These are phyloP conservation scores for Aspergillus ostianus DNA, from an alignment of 495 filamentous ascomycete genomes.

Conservation along the genomic window DNA sequence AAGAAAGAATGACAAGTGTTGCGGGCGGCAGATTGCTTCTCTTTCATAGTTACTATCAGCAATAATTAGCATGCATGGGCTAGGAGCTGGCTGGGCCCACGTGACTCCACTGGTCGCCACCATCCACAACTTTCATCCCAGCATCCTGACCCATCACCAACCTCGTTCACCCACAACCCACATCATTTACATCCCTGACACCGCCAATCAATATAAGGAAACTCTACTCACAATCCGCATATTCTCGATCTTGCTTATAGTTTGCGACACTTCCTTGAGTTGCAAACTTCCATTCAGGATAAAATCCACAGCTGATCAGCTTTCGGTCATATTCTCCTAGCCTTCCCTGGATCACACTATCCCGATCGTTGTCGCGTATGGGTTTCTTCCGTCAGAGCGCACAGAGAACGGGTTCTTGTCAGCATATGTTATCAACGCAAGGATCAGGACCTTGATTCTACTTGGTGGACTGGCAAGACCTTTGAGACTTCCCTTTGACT, in stretches of 20 bases:
- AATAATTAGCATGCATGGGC: too few relatives aligned
- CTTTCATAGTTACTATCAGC: not conserved
- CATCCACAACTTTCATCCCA: not conserved
- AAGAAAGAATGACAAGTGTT: too few relatives aligned
- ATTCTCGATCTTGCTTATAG: not conserved
- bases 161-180: not conserved
- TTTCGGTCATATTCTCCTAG: not conserved
- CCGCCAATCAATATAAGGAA: not conserved
- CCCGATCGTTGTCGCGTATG: not conserved
- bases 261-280: not conserved
- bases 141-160: not conserved
- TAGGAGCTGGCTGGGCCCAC: not conserved
- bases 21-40: not conserved
- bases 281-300: not conserved
- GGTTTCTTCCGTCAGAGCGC: not conserved
- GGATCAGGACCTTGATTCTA: not conserved
- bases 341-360: not conserved
- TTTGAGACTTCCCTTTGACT: constrained; percentile 11
- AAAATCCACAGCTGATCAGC: not conserved
- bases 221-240: not conserved
- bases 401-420: not conserved
- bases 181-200: not conserved
- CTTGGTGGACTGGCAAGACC: constrained; percentile 24
- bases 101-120: not conserved
- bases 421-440: not conserved